Percentiles rank a stretch among this genome's conserved stretches.
Conservation (phyloP, 2,329 filamentous ascomycete species). For the Exophiala lecanii-corni region DNA sequence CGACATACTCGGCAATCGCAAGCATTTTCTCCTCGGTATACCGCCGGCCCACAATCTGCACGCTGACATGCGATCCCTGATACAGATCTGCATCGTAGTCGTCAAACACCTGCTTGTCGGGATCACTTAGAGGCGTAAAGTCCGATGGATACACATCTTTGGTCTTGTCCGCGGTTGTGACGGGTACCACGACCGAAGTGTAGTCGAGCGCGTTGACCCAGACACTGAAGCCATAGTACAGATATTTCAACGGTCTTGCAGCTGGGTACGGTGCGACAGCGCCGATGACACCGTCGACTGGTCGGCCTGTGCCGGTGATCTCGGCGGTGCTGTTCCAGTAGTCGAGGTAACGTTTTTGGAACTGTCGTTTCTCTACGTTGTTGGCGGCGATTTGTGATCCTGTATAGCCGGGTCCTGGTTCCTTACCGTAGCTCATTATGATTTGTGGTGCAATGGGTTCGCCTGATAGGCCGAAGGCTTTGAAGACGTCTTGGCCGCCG, state of each 20-base stretch:
- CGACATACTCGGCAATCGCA: slow-evolving; percentile 41
- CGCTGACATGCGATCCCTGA: slow-evolving; percentile 44
- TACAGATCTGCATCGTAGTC: slow-evolving; percentile 49
- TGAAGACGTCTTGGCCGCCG: slow-evolving; percentile 48
- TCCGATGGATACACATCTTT: slow-evolving; percentile 34
- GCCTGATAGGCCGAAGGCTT: slow-evolving; percentile 50
- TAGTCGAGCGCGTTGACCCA: slow-evolving; percentile 39
- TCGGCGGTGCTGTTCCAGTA: slow-evolving; percentile 57
- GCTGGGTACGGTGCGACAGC: slow-evolving; percentile 41
- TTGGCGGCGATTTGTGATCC: slow-evolving; percentile 42
- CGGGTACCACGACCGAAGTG: slow-evolving; percentile 42
- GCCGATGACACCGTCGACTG: slow-evolving; percentile 50
- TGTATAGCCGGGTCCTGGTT: slow-evolving; percentile 33
- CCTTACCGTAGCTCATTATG: slow-evolving; percentile 31
- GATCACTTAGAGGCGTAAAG: slow-evolving; percentile 39
- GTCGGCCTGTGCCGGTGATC: slow-evolving; percentile 46
- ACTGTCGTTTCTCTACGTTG: slow-evolving; percentile 52
- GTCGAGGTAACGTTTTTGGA: slow-evolving; percentile 57
- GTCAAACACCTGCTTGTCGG: slow-evolving; percentile 43
- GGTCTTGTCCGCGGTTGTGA: slow-evolving; percentile 40
- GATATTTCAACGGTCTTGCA: slow-evolving; percentile 35
- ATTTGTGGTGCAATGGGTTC: slow-evolving; percentile 49
- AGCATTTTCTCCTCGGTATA: slow-evolving; percentile 50
- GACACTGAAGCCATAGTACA: slow-evolving; percentile 37
- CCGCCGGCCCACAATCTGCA: slow-evolving; percentile 47